A percentile compares a stretch with the other conserved stretches of the same genome.
Evolutionary conservation across 2,329 filamentous ascomycete genomes (phyloP).

Genomic region (Neonectria magnoliae): DNA sequence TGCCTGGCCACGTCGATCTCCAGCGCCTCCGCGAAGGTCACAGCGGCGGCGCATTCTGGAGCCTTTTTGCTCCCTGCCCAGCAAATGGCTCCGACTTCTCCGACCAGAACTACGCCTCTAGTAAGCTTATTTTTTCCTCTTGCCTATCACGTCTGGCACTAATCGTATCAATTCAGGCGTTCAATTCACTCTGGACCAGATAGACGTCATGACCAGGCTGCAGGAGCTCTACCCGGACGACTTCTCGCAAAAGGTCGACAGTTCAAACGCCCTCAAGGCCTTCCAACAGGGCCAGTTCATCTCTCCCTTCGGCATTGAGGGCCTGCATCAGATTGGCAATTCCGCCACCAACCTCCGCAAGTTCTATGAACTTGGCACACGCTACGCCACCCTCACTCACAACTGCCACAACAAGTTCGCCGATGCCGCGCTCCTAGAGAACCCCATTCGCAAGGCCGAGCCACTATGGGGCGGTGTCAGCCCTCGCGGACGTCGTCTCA

Average conservation of each 20-base stretch:
- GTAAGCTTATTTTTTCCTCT: constrained; percentile 55
- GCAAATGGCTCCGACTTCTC: constrained; percentile 77
- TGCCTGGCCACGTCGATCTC: constrained; percentile 80
- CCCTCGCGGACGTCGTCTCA: constrained; percentile 70
- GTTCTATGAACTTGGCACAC: constrained; percentile 81
- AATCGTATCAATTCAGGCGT: constrained; percentile 58
- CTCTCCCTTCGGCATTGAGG: constrained; percentile 84
- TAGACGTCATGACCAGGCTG: constrained; percentile 77
- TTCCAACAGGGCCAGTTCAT: constrained; percentile 73
- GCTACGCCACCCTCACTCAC: constrained; percentile 90
- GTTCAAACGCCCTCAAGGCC: constrained; percentile 68
- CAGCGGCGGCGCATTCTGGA: constrained; percentile 93
- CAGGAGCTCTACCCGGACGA: constrained; percentile 70
- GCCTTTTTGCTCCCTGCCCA: constrained; percentile 83
- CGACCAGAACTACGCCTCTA: constrained; percentile 73
- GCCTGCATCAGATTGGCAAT: constrained; percentile 94
- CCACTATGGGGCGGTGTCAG: constrained; percentile 79
- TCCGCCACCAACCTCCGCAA: constrained; percentile 77
- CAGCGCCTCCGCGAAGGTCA: constrained; percentile 76
- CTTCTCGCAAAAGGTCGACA: constrained; percentile 73
- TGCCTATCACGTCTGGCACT: not conserved
- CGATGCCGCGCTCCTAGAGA: constrained; percentile 78
- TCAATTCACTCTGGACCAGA: constrained; percentile 75
- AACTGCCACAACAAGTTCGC: constrained; percentile 93
- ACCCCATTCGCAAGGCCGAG: constrained; percentile 59